Percentiles rank a stretch among this genome's conserved stretches.
Conservation (phyloP, 176 grass and related monocot species). For the Alloteropsis semialata region DNA sequence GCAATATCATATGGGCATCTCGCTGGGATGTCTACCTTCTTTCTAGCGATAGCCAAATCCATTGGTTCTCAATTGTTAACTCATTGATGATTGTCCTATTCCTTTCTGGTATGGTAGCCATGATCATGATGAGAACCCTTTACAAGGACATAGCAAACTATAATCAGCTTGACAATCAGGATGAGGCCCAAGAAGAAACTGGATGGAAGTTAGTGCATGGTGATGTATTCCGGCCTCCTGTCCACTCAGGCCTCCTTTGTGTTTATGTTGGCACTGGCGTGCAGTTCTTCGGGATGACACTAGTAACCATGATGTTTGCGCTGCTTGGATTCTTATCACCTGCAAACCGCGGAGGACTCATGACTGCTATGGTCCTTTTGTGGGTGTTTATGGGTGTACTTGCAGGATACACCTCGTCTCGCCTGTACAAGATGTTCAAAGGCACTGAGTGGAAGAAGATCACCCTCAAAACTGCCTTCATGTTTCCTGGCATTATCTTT, state of each 20-base stretch:
- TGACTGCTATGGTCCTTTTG: conserved; percentile 78
- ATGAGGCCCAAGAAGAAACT: conserved; percentile 83
- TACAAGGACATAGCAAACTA: conserved; percentile 79
- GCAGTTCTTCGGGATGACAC: conserved; percentile 75
- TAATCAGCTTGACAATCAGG: conserved; percentile 71
- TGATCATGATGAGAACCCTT: conserved; percentile 94
- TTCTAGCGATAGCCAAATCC: conserved; percentile 71
- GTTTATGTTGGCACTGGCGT: conserved; percentile 83
- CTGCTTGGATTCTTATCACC: conserved; percentile 76
- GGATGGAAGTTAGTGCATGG: conserved; percentile 82
- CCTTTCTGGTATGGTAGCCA: conserved; percentile 78
- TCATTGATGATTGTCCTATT: conserved; percentile 85
- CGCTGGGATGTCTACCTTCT: conserved; percentile 89
- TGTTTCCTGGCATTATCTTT: conserved; percentile 82
- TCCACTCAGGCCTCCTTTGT: conserved; percentile 72
- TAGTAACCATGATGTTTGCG: conserved; percentile 81
- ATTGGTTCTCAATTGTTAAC: conserved; percentile 83
- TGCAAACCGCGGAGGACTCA: conserved; percentile 69
- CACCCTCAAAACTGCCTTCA: conserved; percentile 74
- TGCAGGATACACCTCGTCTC: conserved; percentile 66
- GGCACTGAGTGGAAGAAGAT: conserved; percentile 83
- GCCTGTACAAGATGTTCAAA: conserved; percentile 85
- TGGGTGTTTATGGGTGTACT: conserved; percentile 87
- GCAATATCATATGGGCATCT: conserved; percentile 72
- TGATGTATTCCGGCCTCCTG: conserved; percentile 71